Evolutionary conservation across 768 basidiomycete species (phyloP).

Genomic region (Dictyophora rubrovolvata): DNA sequence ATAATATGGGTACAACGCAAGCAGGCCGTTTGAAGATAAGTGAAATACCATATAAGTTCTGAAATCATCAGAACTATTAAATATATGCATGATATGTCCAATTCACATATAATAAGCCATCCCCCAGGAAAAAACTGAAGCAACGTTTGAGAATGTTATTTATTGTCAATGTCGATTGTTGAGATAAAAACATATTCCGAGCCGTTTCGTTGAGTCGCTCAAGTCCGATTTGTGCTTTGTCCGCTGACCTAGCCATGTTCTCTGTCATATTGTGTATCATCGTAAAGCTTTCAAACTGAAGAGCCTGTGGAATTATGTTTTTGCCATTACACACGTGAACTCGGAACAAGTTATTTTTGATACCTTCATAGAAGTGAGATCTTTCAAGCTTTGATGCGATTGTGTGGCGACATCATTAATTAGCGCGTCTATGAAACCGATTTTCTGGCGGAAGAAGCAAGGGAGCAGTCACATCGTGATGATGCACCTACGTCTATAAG

Average conservation of each 20-base stretch:
- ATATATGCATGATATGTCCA: too few species aligned
- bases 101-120: too few species aligned
- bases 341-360: neutral
- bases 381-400: neutral
- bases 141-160: neutral
- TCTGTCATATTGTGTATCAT: neutral
- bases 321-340: neutral
- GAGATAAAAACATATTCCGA: neutral
- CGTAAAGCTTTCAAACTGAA: neutral
- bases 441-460: neutral
- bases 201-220: neutral
- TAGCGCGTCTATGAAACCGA: neutral
- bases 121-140: neutral
- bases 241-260: neutral
- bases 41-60: neutral
- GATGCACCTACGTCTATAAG: neutral
- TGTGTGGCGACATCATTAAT: neutral
- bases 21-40: neutral
- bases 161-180: neutral
- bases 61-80: neutral
- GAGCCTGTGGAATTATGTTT: neutral
- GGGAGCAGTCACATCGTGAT: neutral
- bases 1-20: neutral
- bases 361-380: neutral
- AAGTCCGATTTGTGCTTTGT: neutral